Percentiles rank a stretch among this genome's conserved stretches.
These are phyloP conservation scores for Glycine soja DNA, from an alignment of 306 rosid genomes.

Conservation along the genomic window DNA sequence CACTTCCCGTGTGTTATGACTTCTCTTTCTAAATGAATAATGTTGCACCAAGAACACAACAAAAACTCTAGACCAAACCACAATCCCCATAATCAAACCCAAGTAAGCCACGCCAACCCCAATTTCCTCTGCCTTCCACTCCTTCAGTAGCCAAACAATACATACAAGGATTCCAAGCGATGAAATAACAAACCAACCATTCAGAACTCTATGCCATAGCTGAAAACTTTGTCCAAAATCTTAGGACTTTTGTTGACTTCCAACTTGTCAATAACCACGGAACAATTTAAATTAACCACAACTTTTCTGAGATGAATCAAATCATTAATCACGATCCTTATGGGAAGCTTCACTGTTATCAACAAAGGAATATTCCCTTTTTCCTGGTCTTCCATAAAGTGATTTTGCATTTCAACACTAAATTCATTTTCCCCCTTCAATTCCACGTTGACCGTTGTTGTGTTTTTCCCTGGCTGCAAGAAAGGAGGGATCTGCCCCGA, in stretches of 20 bases:
- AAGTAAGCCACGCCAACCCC: no score
- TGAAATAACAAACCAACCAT: not conserved
- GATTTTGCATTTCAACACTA: conserved; percentile 19
- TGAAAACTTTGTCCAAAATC: conserved; percentile 45
- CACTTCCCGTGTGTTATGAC: not conserved
- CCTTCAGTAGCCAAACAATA: not conserved
- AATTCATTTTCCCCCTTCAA: conserved; percentile 53
- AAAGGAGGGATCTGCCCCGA: conserved; percentile 51
- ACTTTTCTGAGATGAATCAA: conserved; percentile 34
- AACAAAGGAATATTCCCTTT: conserved; percentile 48
- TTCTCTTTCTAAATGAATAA: conserved; percentile 10
- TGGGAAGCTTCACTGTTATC: conserved; percentile 49
- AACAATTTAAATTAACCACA: conserved; percentile 44
- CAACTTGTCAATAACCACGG: conserved; percentile 55
- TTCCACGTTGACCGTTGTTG: conserved; percentile 32
- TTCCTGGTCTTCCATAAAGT: conserved; percentile 36
- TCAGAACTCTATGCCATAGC: conserved; percentile 1
- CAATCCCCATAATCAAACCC: no score
- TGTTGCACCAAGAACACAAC: not conserved
- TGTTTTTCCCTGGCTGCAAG: conserved; percentile 51
- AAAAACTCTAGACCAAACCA: not conserved
- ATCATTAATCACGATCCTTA: conserved; percentile 42
- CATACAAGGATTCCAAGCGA: not conserved
- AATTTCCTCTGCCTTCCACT: no score
- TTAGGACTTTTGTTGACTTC: conserved; percentile 20